Evolutionary conservation across 1,139 yeast species (phyloP).

Genomic region (Hanseniaspora gamundiae): DNA sequence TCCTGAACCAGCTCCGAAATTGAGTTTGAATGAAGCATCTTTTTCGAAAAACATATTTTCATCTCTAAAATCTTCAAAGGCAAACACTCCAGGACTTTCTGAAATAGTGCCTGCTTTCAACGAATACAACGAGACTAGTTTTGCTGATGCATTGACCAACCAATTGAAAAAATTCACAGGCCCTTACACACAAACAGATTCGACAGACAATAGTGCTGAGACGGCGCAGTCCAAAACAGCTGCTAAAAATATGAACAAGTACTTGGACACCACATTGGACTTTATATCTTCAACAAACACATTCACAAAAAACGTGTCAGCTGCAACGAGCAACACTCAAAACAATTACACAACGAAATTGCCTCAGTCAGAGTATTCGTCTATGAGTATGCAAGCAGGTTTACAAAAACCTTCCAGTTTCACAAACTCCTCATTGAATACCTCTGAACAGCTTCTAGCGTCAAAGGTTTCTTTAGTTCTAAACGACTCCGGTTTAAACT

Average conservation of each 20-base stretch:
- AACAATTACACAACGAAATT: background rate
- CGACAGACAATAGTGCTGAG: background rate
- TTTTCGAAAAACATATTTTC: too few relatives aligned
- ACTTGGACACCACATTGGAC: background rate
- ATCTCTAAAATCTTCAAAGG: too few relatives aligned
- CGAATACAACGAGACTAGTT: background rate
- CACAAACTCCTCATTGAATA: background rate
- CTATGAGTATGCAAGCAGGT: background rate
- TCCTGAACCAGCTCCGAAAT: conserved; percentile 17
- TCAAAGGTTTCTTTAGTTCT: conserved; percentile 39
- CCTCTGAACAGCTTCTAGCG: conserved; percentile 25
- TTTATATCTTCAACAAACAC: background rate
- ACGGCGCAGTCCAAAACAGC: too few relatives aligned
- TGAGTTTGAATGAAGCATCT: conserved; percentile 1
- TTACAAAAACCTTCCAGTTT: background rate
- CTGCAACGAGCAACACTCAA: background rate
- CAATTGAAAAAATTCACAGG: background rate
- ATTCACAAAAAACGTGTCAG: too few relatives aligned
- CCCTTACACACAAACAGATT: background rate
- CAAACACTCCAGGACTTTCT: background rate
- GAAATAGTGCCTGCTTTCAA: too few relatives aligned
- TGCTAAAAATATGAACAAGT: background rate
- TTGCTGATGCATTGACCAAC: background rate
- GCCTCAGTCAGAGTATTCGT: background rate
- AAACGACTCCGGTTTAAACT: conserved; percentile 35